Conservation (phyloP, 2,329 filamentous ascomycete species). For the Diaporthe citriasiana region DNA sequence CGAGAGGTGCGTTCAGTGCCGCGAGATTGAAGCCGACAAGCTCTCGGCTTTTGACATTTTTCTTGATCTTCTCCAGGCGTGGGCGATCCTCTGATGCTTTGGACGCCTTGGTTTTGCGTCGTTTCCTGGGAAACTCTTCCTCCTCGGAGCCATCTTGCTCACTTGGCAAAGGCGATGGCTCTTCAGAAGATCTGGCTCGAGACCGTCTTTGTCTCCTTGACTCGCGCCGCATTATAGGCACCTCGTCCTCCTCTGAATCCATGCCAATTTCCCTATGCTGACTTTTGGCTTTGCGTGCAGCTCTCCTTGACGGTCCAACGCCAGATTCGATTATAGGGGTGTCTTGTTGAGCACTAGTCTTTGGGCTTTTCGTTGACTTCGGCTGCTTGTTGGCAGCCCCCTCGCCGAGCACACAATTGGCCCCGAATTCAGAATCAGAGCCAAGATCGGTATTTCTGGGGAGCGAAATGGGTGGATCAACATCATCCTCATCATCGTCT, state of each 20-base stretch:
- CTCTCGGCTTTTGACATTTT: conserved; percentile 62
- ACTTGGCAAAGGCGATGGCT: neutral
- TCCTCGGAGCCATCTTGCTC: conserved; percentile 43
- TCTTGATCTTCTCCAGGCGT: conserved; percentile 57
- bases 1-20: conserved; percentile 33
- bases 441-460: neutral
- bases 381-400: conserved; percentile 15
- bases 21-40: conserved; percentile 57
- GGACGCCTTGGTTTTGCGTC: conserved; percentile 7
- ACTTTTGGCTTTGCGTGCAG: conserved; percentile 5
- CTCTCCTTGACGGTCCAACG: neutral
- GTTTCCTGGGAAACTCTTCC: conserved; percentile 30
- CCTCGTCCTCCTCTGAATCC: conserved; percentile 15
- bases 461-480: neutral
- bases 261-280: neutral
- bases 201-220: conserved; percentile 12
- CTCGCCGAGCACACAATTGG: neutral
- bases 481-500: conserved; percentile 35
- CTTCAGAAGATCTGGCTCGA: conserved; percentile 3
- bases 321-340: neutral
- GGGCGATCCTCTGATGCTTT: conserved; percentile 45
- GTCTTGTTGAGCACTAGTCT: conserved; percentile 4
- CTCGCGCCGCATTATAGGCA: conserved; percentile 12
- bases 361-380: conserved; percentile 10
- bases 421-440: neutral